A percentile compares a stretch with the other conserved stretches of the same genome.
These are phyloP conservation scores for Cadophora gregata DNA, from an alignment of 2,329 filamentous ascomycete species.

Conservation along the genomic window DNA sequence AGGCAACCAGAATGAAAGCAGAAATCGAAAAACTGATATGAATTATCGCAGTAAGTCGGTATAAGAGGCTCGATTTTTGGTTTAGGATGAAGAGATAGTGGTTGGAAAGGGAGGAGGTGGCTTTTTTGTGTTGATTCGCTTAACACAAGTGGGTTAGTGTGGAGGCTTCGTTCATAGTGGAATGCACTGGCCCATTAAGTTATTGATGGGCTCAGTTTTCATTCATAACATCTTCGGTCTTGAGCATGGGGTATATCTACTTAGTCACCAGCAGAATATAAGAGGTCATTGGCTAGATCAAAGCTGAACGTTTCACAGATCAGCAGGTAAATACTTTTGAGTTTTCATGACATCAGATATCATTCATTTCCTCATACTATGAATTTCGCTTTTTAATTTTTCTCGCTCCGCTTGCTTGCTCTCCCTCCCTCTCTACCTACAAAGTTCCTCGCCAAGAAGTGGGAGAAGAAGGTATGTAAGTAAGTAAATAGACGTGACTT, in stretches of 20 bases:
- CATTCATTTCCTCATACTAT: not conserved
- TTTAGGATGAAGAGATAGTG: not conserved
- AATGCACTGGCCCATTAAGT: too few relatives aligned
- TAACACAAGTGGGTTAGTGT: too few relatives aligned
- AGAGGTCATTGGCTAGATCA: not conserved
- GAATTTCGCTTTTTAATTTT: constrained; percentile 8
- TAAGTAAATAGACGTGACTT: not conserved
- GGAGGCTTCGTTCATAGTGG: too few relatives aligned
- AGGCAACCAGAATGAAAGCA: not conserved
- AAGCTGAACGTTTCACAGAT: not conserved
- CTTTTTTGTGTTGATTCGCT: not conserved
- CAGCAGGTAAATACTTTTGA: not conserved
- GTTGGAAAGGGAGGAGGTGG: not conserved
- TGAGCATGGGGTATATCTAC: too few relatives aligned
- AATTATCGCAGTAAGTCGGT: not conserved
- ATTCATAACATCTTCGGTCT: too few relatives aligned
- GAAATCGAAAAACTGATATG: not conserved
- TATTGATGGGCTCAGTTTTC: too few relatives aligned
- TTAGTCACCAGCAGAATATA: not conserved
- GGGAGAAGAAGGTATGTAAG: not conserved
- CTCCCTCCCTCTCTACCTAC: not conserved
- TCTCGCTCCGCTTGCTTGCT: not conserved
- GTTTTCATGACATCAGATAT: not conserved
- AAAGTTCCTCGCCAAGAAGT: too few relatives aligned
- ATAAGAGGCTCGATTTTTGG: not conserved